Conservation (phyloP, 148 eudicot species). For the Linanthus parryae region DNA sequence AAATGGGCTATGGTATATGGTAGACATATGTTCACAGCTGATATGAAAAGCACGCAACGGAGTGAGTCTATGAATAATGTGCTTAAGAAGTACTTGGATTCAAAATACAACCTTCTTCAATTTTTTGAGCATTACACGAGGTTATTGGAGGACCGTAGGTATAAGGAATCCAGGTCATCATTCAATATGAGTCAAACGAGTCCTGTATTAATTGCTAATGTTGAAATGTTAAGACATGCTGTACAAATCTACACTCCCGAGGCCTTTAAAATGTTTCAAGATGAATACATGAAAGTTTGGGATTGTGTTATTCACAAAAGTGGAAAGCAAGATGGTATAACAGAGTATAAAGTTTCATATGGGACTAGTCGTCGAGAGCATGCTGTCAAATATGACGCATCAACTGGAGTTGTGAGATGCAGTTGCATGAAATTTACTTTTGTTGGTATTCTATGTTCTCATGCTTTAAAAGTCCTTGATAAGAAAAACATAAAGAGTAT, state of each 20-base stretch:
- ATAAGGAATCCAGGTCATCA: constrained; percentile 19
- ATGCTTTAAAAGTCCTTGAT: constrained; percentile 33
- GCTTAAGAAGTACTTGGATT: constrained; percentile 18
- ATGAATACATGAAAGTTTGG: constrained; percentile 20
- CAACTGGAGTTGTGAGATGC: constrained; percentile 15
- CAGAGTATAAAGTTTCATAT: constrained; percentile 15
- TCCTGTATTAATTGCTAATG: constrained; percentile 21
- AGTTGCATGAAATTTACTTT: constrained; percentile 26
- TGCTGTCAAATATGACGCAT: constrained; percentile 6
- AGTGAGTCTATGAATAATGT: constrained; percentile 15
- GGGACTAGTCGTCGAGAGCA: constrained; percentile 12
- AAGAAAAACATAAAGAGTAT: constrained; percentile 27
- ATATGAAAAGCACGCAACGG: constrained; percentile 19
- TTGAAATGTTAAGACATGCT: constrained; percentile 16
- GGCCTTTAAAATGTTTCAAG: constrained; percentile 23
- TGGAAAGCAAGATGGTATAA: background rate
- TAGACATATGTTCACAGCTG: constrained; percentile 16
- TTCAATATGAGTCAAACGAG: constrained; percentile 15
- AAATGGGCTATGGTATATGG: constrained; percentile 28
- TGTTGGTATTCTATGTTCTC: constrained; percentile 23
- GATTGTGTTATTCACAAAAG: constrained; percentile 14
- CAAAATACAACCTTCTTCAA: constrained; percentile 8
- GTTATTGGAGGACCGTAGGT: constrained; percentile 20
- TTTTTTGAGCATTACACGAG: constrained; percentile 24
- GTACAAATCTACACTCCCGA: constrained; percentile 16